Conservation (phyloP, 106 monocot species). For the Platanthera zijinensis region DNA sequence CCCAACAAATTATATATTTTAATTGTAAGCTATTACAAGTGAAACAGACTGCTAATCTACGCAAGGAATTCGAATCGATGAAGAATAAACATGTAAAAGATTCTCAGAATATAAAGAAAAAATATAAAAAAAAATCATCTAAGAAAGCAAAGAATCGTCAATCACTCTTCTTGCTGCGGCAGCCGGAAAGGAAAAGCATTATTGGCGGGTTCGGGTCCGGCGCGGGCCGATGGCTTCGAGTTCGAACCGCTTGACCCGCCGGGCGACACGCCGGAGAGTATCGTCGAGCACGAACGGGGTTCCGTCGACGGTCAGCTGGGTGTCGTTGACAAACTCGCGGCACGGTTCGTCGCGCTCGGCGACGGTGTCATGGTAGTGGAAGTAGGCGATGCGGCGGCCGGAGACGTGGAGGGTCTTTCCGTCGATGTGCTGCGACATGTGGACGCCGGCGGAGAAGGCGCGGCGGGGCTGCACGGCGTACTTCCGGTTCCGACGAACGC, state of each 20-base stretch:
- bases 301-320: slow-evolving; percentile 10
- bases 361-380: slow-evolving; percentile 67
- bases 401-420: slow-evolving; percentile 41
- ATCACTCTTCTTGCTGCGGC: not conserved
- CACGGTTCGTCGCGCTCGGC: slow-evolving; percentile 40
- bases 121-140: not conserved
- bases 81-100: not conserved
- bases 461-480: slow-evolving; percentile 58
- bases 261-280: slow-evolving; percentile 23
- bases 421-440: slow-evolving; percentile 56
- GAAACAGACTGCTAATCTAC: no score
- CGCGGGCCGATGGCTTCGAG: slow-evolving; percentile 17
- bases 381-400: slow-evolving; percentile 49
- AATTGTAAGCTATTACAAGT: no score
- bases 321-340: slow-evolving; percentile 24
- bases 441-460: slow-evolving; percentile 57
- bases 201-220: slow-evolving; percentile 26
- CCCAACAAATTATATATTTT: no score
- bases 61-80: no score
- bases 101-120: not conserved
- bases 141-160: not conserved
- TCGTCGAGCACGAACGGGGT: slow-evolving; percentile 29
- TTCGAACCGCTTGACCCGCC: slow-evolving; percentile 29
- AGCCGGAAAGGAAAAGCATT: not conserved
- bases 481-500: slow-evolving; percentile 47